These are phyloP conservation scores for Lyophyllum semitale DNA, from an alignment of 768 basidiomycete species.

Conservation along the genomic window DNA sequence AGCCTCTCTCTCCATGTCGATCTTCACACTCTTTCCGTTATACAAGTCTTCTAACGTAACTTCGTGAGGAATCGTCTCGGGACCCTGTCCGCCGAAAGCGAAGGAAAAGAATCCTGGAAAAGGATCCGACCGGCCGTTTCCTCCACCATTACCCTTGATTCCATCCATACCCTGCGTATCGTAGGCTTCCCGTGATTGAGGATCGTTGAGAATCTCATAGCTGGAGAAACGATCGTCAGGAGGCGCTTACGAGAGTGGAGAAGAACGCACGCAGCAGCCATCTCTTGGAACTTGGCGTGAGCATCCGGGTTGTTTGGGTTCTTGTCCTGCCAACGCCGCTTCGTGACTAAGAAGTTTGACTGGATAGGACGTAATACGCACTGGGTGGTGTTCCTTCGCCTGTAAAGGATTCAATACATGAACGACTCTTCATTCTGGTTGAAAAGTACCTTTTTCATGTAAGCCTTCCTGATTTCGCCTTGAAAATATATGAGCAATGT, in stretches of 20 bases:
- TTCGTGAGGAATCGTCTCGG: constrained; percentile 77
- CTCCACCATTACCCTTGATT: constrained; percentile 49
- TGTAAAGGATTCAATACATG: constrained; percentile 32
- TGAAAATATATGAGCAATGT: constrained; percentile 19
- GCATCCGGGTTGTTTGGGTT: constrained; percentile 90
- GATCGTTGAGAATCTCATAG: constrained; percentile 81
- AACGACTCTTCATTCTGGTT: constrained; percentile 11
- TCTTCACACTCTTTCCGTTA: constrained; percentile 85
- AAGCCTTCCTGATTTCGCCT: constrained; percentile 94
- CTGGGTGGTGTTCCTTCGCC: constrained; percentile 90
- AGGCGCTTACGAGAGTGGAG: neutral
- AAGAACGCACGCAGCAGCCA: constrained; percentile 77
- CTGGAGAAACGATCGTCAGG: constrained; percentile 35
- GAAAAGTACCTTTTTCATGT: constrained; percentile 79
- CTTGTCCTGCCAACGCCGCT: constrained; percentile 63
- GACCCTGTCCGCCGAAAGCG: constrained; percentile 60
- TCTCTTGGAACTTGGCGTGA: constrained; percentile 82
- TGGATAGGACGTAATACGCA: constrained; percentile 29
- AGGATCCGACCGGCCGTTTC: constrained; percentile 64
- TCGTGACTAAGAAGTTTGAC: neutral
- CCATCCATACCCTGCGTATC: constrained; percentile 76
- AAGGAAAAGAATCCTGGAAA: constrained; percentile 78
- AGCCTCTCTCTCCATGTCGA: constrained; percentile 86
- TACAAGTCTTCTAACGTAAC: constrained; percentile 93
- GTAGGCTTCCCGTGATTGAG: constrained; percentile 68